Base-by-base conservation (phyloP, 164 flowering plant genomes). In the Echeveria elegans region DNA sequence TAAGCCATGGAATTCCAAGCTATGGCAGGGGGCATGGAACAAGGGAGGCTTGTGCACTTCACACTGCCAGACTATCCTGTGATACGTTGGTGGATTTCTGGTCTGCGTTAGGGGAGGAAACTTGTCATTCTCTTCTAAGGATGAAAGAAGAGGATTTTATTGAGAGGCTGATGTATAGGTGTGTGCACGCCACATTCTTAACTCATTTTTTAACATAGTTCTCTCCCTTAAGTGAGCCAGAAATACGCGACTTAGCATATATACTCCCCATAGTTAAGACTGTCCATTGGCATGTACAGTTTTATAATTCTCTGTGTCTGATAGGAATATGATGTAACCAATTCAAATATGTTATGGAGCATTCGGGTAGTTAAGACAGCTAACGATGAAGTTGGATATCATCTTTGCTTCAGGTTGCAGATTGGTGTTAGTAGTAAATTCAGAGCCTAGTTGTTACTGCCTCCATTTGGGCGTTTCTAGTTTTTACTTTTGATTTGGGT, bases 131-230 rank as follows among this genome's bases (percentile, higher is more conserved):
- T 75, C 88, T 94, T 63, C 69, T 94, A 41, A 83, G 83, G 71
- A 88, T 94, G 99, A 94, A 94, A 75, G 99, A 94, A 80, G 99
- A 94, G 70, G 99, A 94, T 86, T 94, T 89, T 75, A 89, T 91
- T 60, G 99, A 90, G 79, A 87, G 97, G 79, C 97, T 94, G 19
- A 94, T 86, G 93, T 88, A 82, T 82, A 88, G 99, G 99, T 94
- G 71, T 59, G 81, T 73, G 40, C 60, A 67, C 36, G 58, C 34
- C 5, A 9, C 32, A 1, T 10, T n/a, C 34, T 30, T 14, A 4
- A 59, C 36, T 23, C 19, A 18, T 60, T 31, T 31, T 62, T n/a
- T 5, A 4, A 3, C 3, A 31, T 23, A 62, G 24, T 6, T 15
- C 7, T 31, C 7, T n/a, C 40, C 5, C 38, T 28, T n/a, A 62